phyloP scores from a whole-genome alignment of 331 rosid genomes.

The Prunus yedoensis region DNA sequence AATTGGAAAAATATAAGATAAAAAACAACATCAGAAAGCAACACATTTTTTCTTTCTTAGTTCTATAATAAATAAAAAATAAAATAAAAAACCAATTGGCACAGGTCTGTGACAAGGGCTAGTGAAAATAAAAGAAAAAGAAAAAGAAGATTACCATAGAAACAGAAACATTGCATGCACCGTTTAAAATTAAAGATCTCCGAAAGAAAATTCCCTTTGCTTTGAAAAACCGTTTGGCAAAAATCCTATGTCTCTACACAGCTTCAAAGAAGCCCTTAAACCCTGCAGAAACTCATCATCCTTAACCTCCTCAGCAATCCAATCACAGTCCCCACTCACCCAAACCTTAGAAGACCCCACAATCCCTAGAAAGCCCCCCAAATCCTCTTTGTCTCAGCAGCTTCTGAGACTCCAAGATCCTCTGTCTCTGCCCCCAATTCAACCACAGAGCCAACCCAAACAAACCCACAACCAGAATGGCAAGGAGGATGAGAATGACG shows the following conservation, averaged over 20 bases:
- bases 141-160: too few relatives aligned
- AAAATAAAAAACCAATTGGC: too few relatives aligned
- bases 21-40: too few relatives aligned
- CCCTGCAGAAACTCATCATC: conserved; percentile 43
- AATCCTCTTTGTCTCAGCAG: conserved; percentile 67
- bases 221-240: not conserved
- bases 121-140: too few relatives aligned
- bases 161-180: too few relatives aligned
- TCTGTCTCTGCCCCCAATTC: conserved; percentile 20
- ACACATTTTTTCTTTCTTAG: too few relatives aligned
- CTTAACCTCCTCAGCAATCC: conserved; percentile 24
- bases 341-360: conserved; percentile 20
- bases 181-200: too few relatives aligned
- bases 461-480: conserved; percentile 15
- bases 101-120: too few relatives aligned
- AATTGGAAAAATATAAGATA: too few relatives aligned
- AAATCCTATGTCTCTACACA: conserved; percentile 64
- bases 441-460: conserved; percentile 23
- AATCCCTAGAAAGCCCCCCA: conserved; percentile 50
- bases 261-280: conserved; percentile 62
- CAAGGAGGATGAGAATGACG: conserved; percentile 9
- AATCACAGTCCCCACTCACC: conserved; percentile 30
- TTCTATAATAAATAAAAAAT: too few relatives aligned
- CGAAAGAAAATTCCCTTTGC: too few relatives aligned
- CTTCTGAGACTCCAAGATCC: conserved; percentile 69